Conservation (phyloP, 176 grass and related monocot genomes). For the Miscanthus lutarioriparius region DNA sequence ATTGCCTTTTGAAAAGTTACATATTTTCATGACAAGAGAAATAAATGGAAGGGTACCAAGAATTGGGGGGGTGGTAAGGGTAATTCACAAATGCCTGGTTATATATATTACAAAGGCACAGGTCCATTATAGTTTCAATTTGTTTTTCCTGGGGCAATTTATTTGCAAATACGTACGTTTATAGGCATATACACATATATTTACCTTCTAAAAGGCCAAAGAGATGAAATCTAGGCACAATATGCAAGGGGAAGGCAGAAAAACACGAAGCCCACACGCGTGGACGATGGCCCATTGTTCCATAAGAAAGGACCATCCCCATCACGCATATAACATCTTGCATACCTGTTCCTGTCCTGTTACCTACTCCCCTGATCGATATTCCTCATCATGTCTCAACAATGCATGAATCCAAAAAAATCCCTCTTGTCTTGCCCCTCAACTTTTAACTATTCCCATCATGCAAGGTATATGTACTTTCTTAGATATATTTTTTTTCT, state of each 20-base stretch:
- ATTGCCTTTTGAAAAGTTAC: not conserved
- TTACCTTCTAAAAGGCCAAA: not conserved
- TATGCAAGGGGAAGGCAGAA: not conserved
- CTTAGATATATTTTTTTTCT: not conserved
- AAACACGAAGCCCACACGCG: not conserved
- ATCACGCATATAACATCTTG: constrained; percentile 59
- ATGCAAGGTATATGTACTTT: no score
- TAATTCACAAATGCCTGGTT: no score
- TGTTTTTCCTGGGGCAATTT: no score
- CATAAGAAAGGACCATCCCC: constrained; percentile 35
- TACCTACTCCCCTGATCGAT: constrained; percentile 60
- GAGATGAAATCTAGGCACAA: constrained; percentile 14
- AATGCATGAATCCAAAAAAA: constrained; percentile 27
- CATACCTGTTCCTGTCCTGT: constrained; percentile 41
- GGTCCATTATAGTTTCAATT: no score
- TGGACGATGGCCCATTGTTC: constrained; percentile 11
- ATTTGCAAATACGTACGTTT: no score
- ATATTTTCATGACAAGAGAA: not conserved
- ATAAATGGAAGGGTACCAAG: not conserved
- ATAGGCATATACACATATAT: no score
- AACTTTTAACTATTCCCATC: constrained; percentile 29
- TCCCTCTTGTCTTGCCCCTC: not conserved
- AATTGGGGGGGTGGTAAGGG: no score
- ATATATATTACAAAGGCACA: no score
- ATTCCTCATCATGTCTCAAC: constrained; percentile 10